These are phyloP conservation scores for Coniosporium tulheliwenetii DNA, from an alignment of 2,329 filamentous ascomycete species.

Conservation along the genomic window DNA sequence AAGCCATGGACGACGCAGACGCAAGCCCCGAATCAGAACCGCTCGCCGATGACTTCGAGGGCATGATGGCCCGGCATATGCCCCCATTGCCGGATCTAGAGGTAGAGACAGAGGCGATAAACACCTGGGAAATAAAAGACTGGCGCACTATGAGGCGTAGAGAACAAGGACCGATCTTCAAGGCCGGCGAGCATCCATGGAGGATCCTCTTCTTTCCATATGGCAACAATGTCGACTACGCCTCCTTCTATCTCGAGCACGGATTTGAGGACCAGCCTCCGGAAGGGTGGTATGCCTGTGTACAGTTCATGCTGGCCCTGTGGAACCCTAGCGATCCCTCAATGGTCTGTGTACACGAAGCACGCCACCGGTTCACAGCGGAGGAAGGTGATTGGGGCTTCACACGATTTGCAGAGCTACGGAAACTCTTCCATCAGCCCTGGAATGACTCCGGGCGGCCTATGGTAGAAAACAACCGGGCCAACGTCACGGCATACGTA, in stretches of 20 bases:
- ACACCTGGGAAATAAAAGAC: constrained; percentile 78
- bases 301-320: constrained; percentile 85
- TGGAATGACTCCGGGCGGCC: constrained; percentile 58
- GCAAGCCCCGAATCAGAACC: constrained; percentile 19
- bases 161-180: constrained; percentile 75
- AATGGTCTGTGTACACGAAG: constrained; percentile 57
- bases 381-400: constrained; percentile 99
- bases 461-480: constrained; percentile 60
- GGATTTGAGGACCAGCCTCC: constrained; percentile 70
- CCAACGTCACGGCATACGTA: constrained; percentile 71
- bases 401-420: constrained; percentile 83
- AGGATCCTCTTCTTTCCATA: constrained; percentile 89
- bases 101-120: constrained; percentile 55
- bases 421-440: constrained; percentile 63
- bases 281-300: constrained; percentile 91
- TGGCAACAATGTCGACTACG: constrained; percentile 86
- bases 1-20: constrained; percentile 35
- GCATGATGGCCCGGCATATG: constrained; percentile 70
- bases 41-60: constrained; percentile 51
- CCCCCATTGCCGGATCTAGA: constrained; percentile 66
- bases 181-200: constrained; percentile 83
- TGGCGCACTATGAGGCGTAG: constrained; percentile 67
- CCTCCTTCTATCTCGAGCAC: constrained; percentile 92
- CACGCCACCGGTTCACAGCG: constrained; percentile 90
- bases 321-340: constrained; percentile 92